phyloP scores from a whole-genome alignment of 805 yeast species.

The Saccharomycopsis fermentans region DNA sequence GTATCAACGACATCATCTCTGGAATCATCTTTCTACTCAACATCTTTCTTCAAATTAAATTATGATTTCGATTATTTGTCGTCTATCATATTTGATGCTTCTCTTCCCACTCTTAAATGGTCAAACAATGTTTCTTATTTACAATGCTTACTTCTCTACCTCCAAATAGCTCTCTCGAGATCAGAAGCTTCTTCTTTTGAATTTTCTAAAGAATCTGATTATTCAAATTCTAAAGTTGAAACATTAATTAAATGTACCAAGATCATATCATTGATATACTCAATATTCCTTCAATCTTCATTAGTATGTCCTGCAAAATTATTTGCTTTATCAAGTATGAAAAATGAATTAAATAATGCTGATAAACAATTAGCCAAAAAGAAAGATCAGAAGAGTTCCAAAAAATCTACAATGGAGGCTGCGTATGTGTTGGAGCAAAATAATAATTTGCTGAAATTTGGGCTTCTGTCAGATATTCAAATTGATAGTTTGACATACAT shows the following conservation, averaged over 20 bases:
- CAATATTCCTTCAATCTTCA: not conserved
- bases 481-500: not conserved
- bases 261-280: not conserved
- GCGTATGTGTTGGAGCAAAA: not conserved
- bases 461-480: not conserved
- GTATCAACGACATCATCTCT: not conserved
- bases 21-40: not conserved
- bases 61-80: conserved; percentile 9
- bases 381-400: not conserved
- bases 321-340: not conserved
- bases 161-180: not conserved
- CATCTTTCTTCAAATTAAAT: conserved; percentile 12
- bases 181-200: not conserved
- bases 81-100: conserved; percentile 2
- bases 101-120: not conserved
- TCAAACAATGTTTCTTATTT: not conserved
- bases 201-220: not conserved
- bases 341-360: not conserved
- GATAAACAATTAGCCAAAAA: not conserved
- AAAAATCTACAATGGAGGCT: not conserved
- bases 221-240: not conserved
- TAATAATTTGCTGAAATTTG: not conserved
- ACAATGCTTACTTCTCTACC: not conserved
- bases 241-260: not conserved
- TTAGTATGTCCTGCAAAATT: not conserved